Conservation (phyloP, 106 monocot genomes). For the Amphibolis antarctica region DNA sequence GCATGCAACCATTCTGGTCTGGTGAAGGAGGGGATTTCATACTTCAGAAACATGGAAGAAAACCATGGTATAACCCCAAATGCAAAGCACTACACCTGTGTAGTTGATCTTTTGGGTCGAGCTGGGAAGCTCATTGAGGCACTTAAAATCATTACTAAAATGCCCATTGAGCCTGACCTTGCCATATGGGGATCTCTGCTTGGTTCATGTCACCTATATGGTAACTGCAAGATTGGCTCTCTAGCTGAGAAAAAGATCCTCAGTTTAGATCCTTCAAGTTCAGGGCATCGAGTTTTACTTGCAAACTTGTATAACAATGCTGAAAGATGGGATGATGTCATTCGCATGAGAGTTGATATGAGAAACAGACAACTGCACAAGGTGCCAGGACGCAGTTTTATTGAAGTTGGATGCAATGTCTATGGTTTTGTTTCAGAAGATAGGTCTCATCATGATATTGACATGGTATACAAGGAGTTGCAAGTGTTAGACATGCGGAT, state of each 20-base stretch:
- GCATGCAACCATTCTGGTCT: constrained; percentile 23
- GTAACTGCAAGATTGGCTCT: constrained; percentile 8
- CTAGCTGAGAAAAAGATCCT: constrained; percentile 10
- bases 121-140: constrained; percentile 18
- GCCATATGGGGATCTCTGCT: constrained; percentile 20
- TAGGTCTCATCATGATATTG: constrained; percentile 11
- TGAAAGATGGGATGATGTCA: constrained; percentile 17
- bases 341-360: constrained; percentile 12
- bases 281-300: constrained; percentile 10
- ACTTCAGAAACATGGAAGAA: constrained; percentile 12
- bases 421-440: constrained; percentile 15
- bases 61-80: constrained; percentile 12
- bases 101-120: constrained; percentile 15
- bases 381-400: constrained; percentile 10
- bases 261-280: neutral
- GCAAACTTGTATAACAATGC: constrained; percentile 14
- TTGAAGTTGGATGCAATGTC: constrained; percentile 6
- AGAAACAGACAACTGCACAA: neutral
- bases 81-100: constrained; percentile 16
- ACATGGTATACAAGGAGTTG: constrained; percentile 16
- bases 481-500: neutral
- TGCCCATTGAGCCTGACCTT: constrained; percentile 16
- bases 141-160: neutral
- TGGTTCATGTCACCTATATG: constrained; percentile 14
- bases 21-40: constrained; percentile 18